These are phyloP conservation scores for Bryopsis sp. DNA, from an alignment of 139 green algal genomes.

Conservation along the genomic window DNA sequence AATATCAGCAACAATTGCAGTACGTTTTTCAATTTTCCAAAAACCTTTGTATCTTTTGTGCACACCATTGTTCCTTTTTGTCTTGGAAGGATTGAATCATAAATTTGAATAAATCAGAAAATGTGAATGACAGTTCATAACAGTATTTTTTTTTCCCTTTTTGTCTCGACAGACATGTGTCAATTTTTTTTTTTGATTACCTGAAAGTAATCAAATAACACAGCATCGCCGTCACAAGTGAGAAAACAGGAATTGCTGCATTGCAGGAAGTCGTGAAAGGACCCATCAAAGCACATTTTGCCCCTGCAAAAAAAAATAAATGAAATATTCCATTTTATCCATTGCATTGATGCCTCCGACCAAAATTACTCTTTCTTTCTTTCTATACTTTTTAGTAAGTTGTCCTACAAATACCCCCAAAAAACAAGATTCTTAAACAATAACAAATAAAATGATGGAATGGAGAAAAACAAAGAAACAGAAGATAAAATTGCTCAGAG, in stretches of 20 bases:
- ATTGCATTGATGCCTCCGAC: no score
- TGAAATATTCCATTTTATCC: no score
- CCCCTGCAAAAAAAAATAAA: slow-evolving; percentile 6
- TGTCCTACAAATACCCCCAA: no score
- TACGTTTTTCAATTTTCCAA: no score
- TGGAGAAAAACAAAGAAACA: no score
- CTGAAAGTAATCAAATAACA: slow-evolving; percentile 20
- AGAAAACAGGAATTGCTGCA: slow-evolving; percentile 10
- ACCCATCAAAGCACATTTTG: slow-evolving; percentile 14
- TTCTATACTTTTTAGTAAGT: no score
- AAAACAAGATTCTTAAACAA: no score
- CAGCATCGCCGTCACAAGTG: slow-evolving; percentile 3
- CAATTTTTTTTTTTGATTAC: slow-evolving; percentile 26
- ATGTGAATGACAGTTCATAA: background rate
- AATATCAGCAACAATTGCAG: no score
- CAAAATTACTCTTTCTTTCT: no score
- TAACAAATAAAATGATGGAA: no score
- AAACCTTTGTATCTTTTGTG: no score
- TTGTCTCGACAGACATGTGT: slow-evolving; percentile 18
- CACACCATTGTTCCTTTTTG: background rate
- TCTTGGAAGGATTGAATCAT: background rate
- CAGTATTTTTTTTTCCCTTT: slow-evolving; percentile 43
- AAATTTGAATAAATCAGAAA: background rate
- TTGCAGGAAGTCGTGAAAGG: slow-evolving; percentile 14
- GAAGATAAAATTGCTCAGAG: background rate